Percentiles rank a stretch among this genome's conserved stretches.
These are phyloP conservation scores for Thraustochytrium striatum DNA, from an alignment of 352 stramenopile genomes.

Conservation along the genomic window DNA sequence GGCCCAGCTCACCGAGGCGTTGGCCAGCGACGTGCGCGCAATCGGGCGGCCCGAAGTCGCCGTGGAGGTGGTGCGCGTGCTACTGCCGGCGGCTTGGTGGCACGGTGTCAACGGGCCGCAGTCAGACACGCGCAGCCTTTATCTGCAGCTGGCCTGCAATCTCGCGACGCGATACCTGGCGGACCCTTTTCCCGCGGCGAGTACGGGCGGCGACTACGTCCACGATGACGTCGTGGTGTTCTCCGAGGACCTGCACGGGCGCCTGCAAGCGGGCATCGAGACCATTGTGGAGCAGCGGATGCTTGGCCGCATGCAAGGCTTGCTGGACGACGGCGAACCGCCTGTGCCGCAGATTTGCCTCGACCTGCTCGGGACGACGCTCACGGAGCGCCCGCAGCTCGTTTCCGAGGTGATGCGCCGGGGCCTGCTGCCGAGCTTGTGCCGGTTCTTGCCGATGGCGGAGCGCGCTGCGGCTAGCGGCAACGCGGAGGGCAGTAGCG, in stretches of 20 bases:
- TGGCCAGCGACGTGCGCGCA: background rate
- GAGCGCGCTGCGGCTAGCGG: background rate
- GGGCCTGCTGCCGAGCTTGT: background rate
- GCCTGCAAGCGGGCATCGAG: background rate
- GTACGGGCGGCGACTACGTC: too few species aligned
- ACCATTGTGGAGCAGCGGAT: background rate
- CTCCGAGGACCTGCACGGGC: background rate
- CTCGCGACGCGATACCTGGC: too few species aligned
- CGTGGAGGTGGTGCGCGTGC: background rate
- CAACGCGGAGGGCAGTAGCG: background rate
- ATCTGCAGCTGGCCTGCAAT: conserved; percentile 4
- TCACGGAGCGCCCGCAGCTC: background rate
- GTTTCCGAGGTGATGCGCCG: background rate
- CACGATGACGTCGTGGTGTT: too few species aligned
- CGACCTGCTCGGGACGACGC: background rate
- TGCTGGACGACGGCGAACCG: background rate
- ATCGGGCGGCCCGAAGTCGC: conserved; percentile 6
- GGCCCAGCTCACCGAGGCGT: background rate
- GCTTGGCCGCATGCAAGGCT: background rate
- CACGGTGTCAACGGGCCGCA: background rate
- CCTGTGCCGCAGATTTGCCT: background rate
- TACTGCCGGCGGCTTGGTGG: conserved; percentile 25
- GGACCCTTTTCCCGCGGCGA: too few species aligned
- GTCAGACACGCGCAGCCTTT: conserved; percentile 2
- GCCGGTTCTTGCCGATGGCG: background rate